Percentiles rank a stretch among this genome's conserved stretches.
phyloP scores from a whole-genome alignment of 2,329 filamentous ascomycete species.

The Cordyceps tenuipes region DNA sequence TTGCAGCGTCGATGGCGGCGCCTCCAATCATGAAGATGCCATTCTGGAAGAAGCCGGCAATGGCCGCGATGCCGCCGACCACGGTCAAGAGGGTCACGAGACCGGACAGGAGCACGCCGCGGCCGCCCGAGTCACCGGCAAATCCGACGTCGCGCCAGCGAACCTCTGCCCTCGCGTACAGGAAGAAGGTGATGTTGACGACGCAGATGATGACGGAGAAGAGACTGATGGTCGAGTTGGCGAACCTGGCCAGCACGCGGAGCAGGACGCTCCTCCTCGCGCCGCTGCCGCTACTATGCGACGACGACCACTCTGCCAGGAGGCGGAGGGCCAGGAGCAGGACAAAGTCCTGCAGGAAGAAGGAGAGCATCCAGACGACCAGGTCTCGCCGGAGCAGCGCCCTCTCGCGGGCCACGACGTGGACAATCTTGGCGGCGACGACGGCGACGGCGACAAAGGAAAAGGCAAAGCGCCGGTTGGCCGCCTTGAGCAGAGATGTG shows the following conservation, averaged over 20 bases:
- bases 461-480: constrained; percentile 7
- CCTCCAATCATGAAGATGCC: constrained; percentile 15
- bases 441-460: constrained; percentile 10
- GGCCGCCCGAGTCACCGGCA: constrained; percentile 19
- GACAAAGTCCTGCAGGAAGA: constrained; percentile 10
- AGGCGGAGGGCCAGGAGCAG: neutral
- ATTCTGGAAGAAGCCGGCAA: constrained; percentile 19
- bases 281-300: neutral
- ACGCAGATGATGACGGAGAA: neutral
- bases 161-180: constrained; percentile 21
- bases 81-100: constrained; percentile 16
- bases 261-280: neutral
- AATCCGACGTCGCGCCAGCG: constrained; percentile 23
- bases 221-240: neutral
- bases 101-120: constrained; percentile 20
- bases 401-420: constrained; percentile 7
- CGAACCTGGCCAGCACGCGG: neutral
- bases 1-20: constrained; percentile 2
- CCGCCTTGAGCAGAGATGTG: neutral
- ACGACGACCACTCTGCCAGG: constrained; percentile 3
- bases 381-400: constrained; percentile 5
- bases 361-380: constrained; percentile 9
- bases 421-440: constrained; percentile 9
- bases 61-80: constrained; percentile 9
- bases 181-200: constrained; percentile 24